Conservation (phyloP, 208 protist species). For the Leishmania arabica region DNA sequence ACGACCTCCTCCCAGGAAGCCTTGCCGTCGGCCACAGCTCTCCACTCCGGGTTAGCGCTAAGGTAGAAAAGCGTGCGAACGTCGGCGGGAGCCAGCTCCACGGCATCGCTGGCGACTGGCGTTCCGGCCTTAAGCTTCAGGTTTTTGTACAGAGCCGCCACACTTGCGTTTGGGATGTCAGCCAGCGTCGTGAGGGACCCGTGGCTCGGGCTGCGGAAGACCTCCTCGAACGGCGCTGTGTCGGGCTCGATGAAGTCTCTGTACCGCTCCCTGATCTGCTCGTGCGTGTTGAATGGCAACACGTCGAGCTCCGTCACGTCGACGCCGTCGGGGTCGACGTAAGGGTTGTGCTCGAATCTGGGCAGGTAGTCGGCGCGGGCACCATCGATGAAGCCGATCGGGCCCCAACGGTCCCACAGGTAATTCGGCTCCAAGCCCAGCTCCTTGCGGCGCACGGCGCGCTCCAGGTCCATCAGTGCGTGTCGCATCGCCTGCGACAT, state of each 20-base stretch:
- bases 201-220: slow-evolving; percentile 72
- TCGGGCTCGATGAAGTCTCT: slow-evolving; percentile 84
- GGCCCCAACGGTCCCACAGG: slow-evolving; percentile 90
- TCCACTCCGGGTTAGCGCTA: slow-evolving; percentile 47
- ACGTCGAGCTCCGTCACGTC: slow-evolving; percentile 90
- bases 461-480: slow-evolving; percentile 90
- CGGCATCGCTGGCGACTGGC: slow-evolving; percentile 38
- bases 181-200: slow-evolving; percentile 65
- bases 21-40: slow-evolving; percentile 33
- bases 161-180: slow-evolving; percentile 61
- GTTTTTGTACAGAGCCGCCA: slow-evolving; percentile 52
- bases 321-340: slow-evolving; percentile 90
- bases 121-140: slow-evolving; percentile 52
- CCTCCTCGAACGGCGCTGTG: slow-evolving; percentile 54
- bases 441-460: slow-evolving; percentile 81
- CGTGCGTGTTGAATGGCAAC: slow-evolving; percentile 87
- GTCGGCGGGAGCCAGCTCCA: slow-evolving; percentile 57
- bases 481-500: slow-evolving; percentile 90
- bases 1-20: slow-evolving; percentile 72
- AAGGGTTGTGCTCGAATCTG: slow-evolving; percentile 87
- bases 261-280: slow-evolving; percentile 89
- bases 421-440: slow-evolving; percentile 86
- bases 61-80: slow-evolving; percentile 82
- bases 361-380: slow-evolving; percentile 80
- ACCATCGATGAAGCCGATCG: slow-evolving; percentile 91